Base-by-base conservation (phyloP, 257 asterid genomes). In the Gentiana straminea region DNA sequence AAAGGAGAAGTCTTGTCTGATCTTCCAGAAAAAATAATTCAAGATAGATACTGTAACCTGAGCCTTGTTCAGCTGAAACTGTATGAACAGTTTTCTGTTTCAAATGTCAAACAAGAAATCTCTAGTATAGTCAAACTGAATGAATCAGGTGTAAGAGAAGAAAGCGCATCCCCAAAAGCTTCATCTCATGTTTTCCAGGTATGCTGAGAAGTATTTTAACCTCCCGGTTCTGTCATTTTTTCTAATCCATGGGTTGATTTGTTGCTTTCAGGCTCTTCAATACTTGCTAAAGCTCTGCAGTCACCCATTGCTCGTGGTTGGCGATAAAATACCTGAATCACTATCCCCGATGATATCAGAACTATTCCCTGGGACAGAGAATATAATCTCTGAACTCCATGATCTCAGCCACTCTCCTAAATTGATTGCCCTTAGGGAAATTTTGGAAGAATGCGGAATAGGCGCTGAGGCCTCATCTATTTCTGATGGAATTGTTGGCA, bases 141-240 rank as follows among this genome's bases (percentile, higher is more conserved):
- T 64, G 97, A 92, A 33, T 54, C 51, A 55, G 92, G 83, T 68
- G 52, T 78, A 37, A 89, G 75, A 71, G 94, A 61, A 67, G 76
- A 53, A 48, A 65, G 61, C 13, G 52, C 68, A 33, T 64, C 86
- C 15, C 84, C 94, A 49, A 88, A 84, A 77, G 86, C 94, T 48
- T 81, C 99, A 70, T 53, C 97, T 61, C 99, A 92, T 80, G 97
- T 92, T 78, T 92, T 92, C 83, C 99, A 92, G 95, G 98, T 84
- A 75, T 59, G 66, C 44, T 37, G 39, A 33, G 68, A 53, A 52
- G 62, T 35, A 35, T 32, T 48, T 60, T 60, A 33, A 51, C 58
- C 51, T 53, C 46, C 63, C 7, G 11, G 33, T 37, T 55, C n/a
- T 34, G 45, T 34, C 52, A 43, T 44, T 35, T 33, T 62, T 57